Evolutionary conservation across 352 stramenopile genomes (phyloP), one percentile per base, ranked within the genome.

Genomic region (Globisporangium splendens): DNA sequence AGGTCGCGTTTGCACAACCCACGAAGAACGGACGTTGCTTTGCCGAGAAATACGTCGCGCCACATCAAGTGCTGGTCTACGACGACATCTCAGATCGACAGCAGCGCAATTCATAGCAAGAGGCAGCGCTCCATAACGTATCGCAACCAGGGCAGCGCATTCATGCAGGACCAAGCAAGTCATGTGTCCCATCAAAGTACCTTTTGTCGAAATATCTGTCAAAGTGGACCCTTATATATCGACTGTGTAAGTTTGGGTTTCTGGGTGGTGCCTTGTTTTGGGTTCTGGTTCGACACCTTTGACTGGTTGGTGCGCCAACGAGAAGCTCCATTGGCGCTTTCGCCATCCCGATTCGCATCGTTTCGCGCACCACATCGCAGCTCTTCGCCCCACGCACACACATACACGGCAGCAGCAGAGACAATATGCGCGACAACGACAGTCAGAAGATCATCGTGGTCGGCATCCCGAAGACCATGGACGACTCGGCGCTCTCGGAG

Each of bases 361-460:
- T 24, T 54, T 54, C 48, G 48, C 17, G 48, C 28, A 44, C 28
- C 12, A 14, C 22, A 44, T 43, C 21, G 28, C 28, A 35, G 28
- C 28, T 35, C 28, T 35, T 10, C 8, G 28, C 28, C 28, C 28
- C 28, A 10, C 28, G 28, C 28, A 35, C 54, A n/a, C 17, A 46
- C 50, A 56, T 2, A 31, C n/a, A 18, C 22, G n/a, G n/a, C n/a
- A 58, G 22, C 18, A 50, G 51, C 52, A 42, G 17, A 44, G 50
- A 21, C 39, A 33, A 39, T 11, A 91, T 86, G 78, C 66, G 83
- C 15, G 86, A 77, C 24, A 91, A 92, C 61, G 82, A 91, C 66
- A 88, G 72, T 50, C 81, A 89, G 66, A 95, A 95, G 81, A 69
- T 95, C 46, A 90, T 95, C 69, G 81, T 90, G 28, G 81, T 90